Evolutionary conservation across 768 basidiomycete species (phyloP).

Genomic region (Suillus clintonianus): DNA sequence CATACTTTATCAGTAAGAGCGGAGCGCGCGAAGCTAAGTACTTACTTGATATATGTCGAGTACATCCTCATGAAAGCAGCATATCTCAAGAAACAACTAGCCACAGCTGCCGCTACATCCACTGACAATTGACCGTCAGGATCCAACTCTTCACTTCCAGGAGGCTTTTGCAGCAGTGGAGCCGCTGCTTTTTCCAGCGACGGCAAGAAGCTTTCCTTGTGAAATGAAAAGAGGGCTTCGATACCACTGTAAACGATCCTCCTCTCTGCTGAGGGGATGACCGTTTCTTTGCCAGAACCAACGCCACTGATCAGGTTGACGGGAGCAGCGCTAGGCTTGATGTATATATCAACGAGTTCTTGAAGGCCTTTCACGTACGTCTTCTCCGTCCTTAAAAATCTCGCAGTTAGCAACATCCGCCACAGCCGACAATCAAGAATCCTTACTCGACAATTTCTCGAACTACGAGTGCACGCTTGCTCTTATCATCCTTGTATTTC

Average conservation of each 20-base stretch:
- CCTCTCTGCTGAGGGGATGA: constrained; percentile 83
- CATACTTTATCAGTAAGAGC: constrained; percentile 13
- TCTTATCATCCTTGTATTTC: constrained; percentile 90
- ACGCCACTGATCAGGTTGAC: constrained; percentile 72
- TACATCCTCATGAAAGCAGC: constrained; percentile 99
- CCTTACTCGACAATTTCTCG: constrained; percentile 90
- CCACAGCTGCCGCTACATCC: constrained; percentile 77
- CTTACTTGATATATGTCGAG: constrained; percentile 95
- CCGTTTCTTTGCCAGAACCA: constrained; percentile 75
- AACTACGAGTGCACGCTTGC: constrained; percentile 80
- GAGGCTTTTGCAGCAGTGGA: constrained; percentile 56
- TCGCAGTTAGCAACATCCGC: constrained; percentile 16
- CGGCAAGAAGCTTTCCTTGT: constrained; percentile 90
- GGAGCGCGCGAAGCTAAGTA: constrained; percentile 13
- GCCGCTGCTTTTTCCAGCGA: constrained; percentile 80
- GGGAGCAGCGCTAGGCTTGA: constrained; percentile 76
- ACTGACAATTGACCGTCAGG: constrained; percentile 73
- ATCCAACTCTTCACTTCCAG: constrained; percentile 54
- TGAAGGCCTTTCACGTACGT: constrained; percentile 94
- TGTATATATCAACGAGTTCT: constrained; percentile 94
- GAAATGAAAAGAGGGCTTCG: constrained; percentile 89
- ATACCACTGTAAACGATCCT: constrained; percentile 91
- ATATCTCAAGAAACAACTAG: constrained; percentile 88
- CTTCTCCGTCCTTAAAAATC: constrained; percentile 72
- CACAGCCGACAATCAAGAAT: constrained; percentile 5